These are phyloP conservation scores for Kurtzmaniella natalensis DNA, from an alignment of 1,139 yeast genomes.

Conservation along the genomic window DNA sequence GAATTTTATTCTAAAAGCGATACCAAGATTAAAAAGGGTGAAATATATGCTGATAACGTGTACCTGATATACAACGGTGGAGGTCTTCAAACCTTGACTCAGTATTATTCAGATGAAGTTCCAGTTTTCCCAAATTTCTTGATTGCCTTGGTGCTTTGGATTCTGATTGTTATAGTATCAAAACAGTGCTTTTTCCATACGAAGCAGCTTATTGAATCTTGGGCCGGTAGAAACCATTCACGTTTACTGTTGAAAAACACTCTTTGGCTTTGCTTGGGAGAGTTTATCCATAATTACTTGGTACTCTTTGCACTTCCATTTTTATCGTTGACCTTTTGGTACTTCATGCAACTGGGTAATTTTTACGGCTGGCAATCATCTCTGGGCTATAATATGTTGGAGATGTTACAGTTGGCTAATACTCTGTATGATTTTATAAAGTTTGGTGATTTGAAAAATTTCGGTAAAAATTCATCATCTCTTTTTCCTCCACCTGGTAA, in stretches of 20 bases:
- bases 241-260: background rate
- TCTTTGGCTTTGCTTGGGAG: slow-evolving; percentile 28
- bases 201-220: slow-evolving; percentile 14
- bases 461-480: too few relatives aligned
- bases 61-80: slow-evolving; percentile 30
- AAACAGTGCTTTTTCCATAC: slow-evolving; percentile 20
- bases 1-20: slow-evolving; percentile 8
- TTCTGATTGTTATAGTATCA: slow-evolving; percentile 17
- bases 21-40: background rate
- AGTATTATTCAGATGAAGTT: slow-evolving; percentile 22
- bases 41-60: slow-evolving; percentile 22
- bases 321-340: slow-evolving; percentile 35
- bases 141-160: slow-evolving; percentile 28
- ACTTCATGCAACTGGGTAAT: slow-evolving; percentile 18
- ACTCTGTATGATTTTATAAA: background rate
- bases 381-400: background rate
- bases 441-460: too few relatives aligned
- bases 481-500: too few relatives aligned
- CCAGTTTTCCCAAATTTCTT: slow-evolving; percentile 44
- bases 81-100: slow-evolving; percentile 30
- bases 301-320: slow-evolving; percentile 42
- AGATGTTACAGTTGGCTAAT: slow-evolving; percentile 1
- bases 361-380: slow-evolving; percentile 14
- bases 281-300: slow-evolving; percentile 28
- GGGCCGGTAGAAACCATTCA: slow-evolving; percentile 5